A percentile compares a stretch with the other conserved stretches of the same genome.
Conservation (phyloP, 1,139 yeast species). For the Diutina rugosa region DNA sequence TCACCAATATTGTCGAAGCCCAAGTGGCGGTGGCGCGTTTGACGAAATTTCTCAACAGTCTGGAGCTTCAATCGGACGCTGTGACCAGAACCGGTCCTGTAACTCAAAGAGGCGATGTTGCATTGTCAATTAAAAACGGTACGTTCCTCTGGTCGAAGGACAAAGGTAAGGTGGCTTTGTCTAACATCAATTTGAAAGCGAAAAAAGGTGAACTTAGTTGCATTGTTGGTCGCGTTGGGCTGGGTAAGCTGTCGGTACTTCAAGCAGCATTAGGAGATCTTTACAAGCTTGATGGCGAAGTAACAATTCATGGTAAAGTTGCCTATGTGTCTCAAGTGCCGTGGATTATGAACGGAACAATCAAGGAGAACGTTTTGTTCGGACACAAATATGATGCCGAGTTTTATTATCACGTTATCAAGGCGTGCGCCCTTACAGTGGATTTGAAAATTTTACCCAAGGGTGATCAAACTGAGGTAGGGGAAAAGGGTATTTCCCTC, state of each 20-base stretch:
- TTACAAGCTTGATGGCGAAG: slow-evolving; percentile 66
- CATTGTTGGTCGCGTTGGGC: slow-evolving; percentile 86
- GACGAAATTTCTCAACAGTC: slow-evolving; percentile 55
- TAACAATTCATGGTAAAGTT: slow-evolving; percentile 59
- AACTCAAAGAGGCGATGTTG: slow-evolving; percentile 45
- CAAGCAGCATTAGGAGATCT: slow-evolving; percentile 82
- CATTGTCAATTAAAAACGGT: slow-evolving; percentile 59
- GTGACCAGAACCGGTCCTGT: slow-evolving; percentile 29
- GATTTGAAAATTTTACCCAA: slow-evolving; percentile 73
- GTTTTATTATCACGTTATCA: slow-evolving; percentile 66
- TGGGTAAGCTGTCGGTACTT: slow-evolving; percentile 81
- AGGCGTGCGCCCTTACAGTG: slow-evolving; percentile 74
- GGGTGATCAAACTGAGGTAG: slow-evolving; percentile 86
- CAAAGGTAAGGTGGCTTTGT: slow-evolving; percentile 67
- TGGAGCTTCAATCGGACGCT: slow-evolving; percentile 76
- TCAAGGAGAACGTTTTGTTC: slow-evolving; percentile 79
- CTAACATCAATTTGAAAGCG: slow-evolving; percentile 55
- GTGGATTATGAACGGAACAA: slow-evolving; percentile 93
- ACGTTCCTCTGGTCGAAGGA: slow-evolving; percentile 83
- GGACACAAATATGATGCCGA: slow-evolving; percentile 77
- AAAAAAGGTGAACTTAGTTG: slow-evolving; percentile 76
- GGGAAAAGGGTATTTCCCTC: slow-evolving; percentile 92
- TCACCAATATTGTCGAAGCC: slow-evolving; percentile 78
- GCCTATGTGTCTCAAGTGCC: slow-evolving; percentile 89
- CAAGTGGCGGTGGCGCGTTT: slow-evolving; percentile 78